phyloP scores from a whole-genome alignment of 441 rosid species.

The Populus hybrid region DNA sequence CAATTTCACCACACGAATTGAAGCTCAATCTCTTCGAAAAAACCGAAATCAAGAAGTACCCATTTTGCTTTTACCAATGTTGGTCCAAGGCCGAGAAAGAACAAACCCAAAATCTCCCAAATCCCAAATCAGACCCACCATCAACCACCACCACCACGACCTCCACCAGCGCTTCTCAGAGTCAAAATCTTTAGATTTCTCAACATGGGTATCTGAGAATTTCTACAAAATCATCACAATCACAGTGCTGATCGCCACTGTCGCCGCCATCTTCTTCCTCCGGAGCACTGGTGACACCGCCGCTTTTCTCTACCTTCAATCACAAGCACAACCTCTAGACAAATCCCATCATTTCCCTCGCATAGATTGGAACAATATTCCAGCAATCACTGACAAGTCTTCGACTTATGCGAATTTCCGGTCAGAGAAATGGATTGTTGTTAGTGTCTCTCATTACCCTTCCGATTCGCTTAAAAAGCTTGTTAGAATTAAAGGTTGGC shows the following conservation, averaged over 20 bases:
- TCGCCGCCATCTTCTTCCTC: constrained; percentile 64
- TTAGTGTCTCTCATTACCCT: constrained; percentile 73
- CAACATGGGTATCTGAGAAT: constrained; percentile 70
- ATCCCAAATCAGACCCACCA: constrained; percentile 38
- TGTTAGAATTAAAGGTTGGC: constrained; percentile 80
- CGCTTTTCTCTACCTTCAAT: constrained; percentile 53
- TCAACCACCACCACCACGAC: constrained; percentile 33
- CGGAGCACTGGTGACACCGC: constrained; percentile 44
- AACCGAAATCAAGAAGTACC: neutral
- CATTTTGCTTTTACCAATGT: constrained; percentile 36
- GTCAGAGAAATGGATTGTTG: constrained; percentile 75
- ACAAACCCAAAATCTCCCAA: constrained; percentile 49
- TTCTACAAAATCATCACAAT: constrained; percentile 42
- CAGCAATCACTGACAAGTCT: constrained; percentile 46
- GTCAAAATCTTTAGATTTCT: constrained; percentile 69
- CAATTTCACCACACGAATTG: too few relatives aligned
- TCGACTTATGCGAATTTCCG: constrained; percentile 66
- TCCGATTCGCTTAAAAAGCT: constrained; percentile 52
- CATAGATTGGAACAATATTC: constrained; percentile 61
- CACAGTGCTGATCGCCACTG: constrained; percentile 48
- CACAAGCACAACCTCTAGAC: constrained; percentile 48
- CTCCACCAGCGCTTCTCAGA: constrained; percentile 45
- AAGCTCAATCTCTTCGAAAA: neutral
- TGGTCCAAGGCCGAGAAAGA: constrained; percentile 73
- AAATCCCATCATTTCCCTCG: constrained; percentile 51